phyloP scores from a whole-genome alignment of 495 filamentous ascomycete species.

The Letharia columbiana region DNA sequence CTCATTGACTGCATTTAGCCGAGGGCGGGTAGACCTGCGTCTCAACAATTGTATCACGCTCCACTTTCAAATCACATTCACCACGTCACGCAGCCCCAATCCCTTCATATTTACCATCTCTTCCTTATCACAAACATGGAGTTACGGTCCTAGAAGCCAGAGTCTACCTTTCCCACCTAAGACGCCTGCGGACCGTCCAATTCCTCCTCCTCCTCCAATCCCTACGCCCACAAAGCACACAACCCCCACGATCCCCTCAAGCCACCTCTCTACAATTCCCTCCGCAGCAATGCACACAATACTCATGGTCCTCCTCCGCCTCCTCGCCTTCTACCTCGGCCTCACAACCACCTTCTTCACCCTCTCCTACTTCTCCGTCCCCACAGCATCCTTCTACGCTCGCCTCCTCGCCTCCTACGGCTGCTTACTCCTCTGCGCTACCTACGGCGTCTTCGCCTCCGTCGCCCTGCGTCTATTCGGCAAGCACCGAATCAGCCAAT shows the following conservation, averaged over 20 bases:
- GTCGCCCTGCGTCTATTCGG: slow-evolving; percentile 63
- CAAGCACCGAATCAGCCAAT: slow-evolving; percentile 70
- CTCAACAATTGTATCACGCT: slow-evolving; percentile 3
- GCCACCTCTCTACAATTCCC: not conserved
- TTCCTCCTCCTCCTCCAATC: not conserved
- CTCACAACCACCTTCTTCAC: slow-evolving; percentile 18
- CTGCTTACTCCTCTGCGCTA: slow-evolving; percentile 52
- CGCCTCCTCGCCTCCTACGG: slow-evolving; percentile 58
- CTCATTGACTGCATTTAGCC: not conserved
- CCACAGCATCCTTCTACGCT: slow-evolving; percentile 50
- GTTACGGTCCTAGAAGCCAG: not conserved
- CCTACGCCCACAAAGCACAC: not conserved
- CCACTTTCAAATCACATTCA: not conserved
- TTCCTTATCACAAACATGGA: not conserved
- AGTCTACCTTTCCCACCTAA: not conserved
- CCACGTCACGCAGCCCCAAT: not conserved
- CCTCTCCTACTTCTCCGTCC: slow-evolving; percentile 30
- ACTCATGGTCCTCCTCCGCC: slow-evolving; percentile 12
- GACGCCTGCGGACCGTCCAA: not conserved
- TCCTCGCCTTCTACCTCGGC: slow-evolving; percentile 21
- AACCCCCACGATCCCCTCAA: not conserved
- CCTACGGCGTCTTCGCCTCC: slow-evolving; percentile 70
- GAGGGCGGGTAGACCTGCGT: slow-evolving; percentile 1
- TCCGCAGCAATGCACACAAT: slow-evolving; percentile 11
- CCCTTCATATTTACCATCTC: not conserved